A percentile compares a stretch with the other conserved stretches of the same genome.
phyloP scores from a whole-genome alignment of 2,329 filamentous ascomycete genomes.

The Claviceps lovelessii region DNA sequence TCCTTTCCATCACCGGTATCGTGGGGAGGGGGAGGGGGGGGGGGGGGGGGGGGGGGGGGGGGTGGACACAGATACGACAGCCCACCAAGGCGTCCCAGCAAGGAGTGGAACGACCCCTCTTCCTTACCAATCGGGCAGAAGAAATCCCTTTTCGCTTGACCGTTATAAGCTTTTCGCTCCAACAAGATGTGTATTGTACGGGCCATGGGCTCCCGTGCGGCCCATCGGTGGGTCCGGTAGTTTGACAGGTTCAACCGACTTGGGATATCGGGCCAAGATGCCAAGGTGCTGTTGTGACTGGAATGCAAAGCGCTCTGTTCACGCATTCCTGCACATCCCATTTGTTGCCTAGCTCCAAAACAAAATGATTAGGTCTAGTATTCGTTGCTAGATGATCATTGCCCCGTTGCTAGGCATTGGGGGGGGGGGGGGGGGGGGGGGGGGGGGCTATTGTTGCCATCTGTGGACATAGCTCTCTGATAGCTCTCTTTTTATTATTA shows the following conservation, averaged over 20 bases:
- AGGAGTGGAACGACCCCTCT: background rate
- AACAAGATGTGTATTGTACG: background rate
- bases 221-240: constrained; percentile 1
- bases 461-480: constrained; percentile 1
- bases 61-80: background rate
- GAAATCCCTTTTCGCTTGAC: background rate
- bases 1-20: background rate
- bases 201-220: constrained; percentile 1
- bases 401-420: constrained; percentile 6
- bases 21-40: background rate
- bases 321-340: constrained; percentile 7
- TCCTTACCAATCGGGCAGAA: background rate
- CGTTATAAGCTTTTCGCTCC: background rate
- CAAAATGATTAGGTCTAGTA: constrained; percentile 4
- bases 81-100: background rate
- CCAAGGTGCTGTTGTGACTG: constrained; percentile 4
- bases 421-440: background rate
- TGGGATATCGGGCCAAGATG: constrained; percentile 3
- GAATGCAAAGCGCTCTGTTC: constrained; percentile 7
- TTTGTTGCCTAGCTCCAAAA: constrained; percentile 2
- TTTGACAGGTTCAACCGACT: constrained; percentile 4
- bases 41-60: background rate
- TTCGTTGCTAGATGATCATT: constrained; percentile 7
- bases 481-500: background rate
- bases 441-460: constrained; percentile 6